Percentiles rank a stretch among this genome's conserved stretches.
These are phyloP conservation scores for Tephrocybe rancida DNA, from an alignment of 768 basidiomycete genomes.

Conservation along the genomic window DNA sequence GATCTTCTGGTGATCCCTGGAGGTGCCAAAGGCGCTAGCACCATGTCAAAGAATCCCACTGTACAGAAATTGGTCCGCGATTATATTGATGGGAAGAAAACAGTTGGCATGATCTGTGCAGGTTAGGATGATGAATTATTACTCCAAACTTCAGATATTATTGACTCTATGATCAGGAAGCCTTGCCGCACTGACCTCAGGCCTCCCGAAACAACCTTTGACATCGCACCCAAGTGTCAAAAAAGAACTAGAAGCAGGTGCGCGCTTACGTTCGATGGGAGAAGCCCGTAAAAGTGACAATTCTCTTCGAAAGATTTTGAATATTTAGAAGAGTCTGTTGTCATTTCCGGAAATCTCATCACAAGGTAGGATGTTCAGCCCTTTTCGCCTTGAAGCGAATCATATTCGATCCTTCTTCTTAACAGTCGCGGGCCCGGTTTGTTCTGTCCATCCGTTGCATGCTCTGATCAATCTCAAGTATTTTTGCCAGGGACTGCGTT, in stretches of 20 bases:
- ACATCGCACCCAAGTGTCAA: slow-evolving; percentile 83
- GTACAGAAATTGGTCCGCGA: slow-evolving; percentile 67
- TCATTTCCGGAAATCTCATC: slow-evolving; percentile 70
- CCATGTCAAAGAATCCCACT: slow-evolving; percentile 56
- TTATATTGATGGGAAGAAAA: slow-evolving; percentile 55
- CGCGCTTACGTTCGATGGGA: slow-evolving; percentile 11
- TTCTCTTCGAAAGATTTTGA: slow-evolving; percentile 54
- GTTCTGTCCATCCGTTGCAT: slow-evolving; percentile 14
- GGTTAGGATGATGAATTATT: slow-evolving; percentile 40
- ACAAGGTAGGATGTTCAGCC: slow-evolving; percentile 57
- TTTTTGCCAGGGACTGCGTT: slow-evolving; percentile 69
- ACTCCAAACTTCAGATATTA: neutral
- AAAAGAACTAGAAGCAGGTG: slow-evolving; percentile 56
- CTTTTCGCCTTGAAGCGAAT: neutral
- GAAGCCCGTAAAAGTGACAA: neutral
- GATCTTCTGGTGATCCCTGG: slow-evolving; percentile 79
- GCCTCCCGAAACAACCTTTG: slow-evolving; percentile 61
- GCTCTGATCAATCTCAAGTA: neutral
- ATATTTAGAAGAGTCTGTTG: slow-evolving; percentile 74
- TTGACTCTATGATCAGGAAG: slow-evolving; percentile 47
- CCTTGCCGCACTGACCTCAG: slow-evolving; percentile 64
- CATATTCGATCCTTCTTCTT: neutral
- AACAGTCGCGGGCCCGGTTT: slow-evolving; percentile 72
- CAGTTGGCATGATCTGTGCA: slow-evolving; percentile 86
- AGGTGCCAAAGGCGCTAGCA: slow-evolving; percentile 77